Base-by-base conservation (phyloP, 108 stramenopile species). In the Chaetoceros tenuissimus region DNA sequence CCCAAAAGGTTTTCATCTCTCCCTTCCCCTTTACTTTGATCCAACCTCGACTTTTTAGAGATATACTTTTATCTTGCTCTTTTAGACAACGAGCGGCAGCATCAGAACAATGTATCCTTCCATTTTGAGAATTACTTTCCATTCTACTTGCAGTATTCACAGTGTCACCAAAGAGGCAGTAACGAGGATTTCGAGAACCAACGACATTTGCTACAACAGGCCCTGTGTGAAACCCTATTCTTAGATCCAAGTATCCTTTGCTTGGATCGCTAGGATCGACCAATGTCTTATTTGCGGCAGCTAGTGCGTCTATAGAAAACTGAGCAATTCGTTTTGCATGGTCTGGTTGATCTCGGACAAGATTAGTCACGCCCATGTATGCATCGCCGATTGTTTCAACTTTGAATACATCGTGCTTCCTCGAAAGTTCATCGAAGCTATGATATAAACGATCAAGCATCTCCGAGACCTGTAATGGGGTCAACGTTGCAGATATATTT, bases 111-210 rank as follows among this genome's bases (percentile, higher is more conserved):
- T 85, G 84, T 27, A 89, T 84, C 25, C 62, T 51, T 26, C 66
- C 64, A n/a, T 55, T 19, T 31, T 52, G 46, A 1, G 71, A 77
- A 59, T 71, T 69, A 48, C 67, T 76, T 60, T 79, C 82, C 82
- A 81, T 84, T 20, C 82, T 62, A 1, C 65, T 53, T 8, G 77
- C 63, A 8, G 80, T 80, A 51, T 85, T 89, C 10, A 89, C 88
- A 7, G 88, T 74, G 46, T 89, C 88, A 17, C 88, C 88, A 78
- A 89, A 85, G 19, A 87, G 45, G 49, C 75, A 60, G 48, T 80
- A 87, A 0, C 77, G 70, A n/a, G 78, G 81, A 65, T 78, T 85
- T 8, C 74, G 69, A 21, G 69, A 63, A 0, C 87, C 87, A 13
- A 89, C 84, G 0, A 89, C 84, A 49, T 71, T 67, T 26, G 81